A percentile compares a stretch with the other conserved stretches of the same genome.
phyloP scores from a whole-genome alignment of 768 basidiomycete species.

The Astraeus odoratus region DNA sequence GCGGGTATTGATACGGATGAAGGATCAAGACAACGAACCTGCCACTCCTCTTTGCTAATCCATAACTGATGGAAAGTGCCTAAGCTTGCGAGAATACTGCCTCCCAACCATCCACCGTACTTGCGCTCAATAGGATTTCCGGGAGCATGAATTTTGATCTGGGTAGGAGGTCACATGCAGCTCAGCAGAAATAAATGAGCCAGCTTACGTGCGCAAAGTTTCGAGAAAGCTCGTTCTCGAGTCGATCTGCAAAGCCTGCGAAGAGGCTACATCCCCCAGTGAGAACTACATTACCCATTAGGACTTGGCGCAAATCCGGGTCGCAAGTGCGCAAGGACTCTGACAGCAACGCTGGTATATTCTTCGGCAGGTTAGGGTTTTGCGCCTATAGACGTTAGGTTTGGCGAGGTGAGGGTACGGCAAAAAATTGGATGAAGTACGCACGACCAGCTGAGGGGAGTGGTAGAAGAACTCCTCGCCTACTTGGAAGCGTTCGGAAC shows the following conservation, averaged over 20 bases:
- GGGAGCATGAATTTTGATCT: constrained; percentile 90
- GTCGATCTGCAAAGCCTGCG: constrained; percentile 77
- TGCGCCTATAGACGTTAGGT: constrained; percentile 33
- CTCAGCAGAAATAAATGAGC: not conserved
- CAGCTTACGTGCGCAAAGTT: constrained; percentile 71
- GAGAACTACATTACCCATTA: constrained; percentile 90
- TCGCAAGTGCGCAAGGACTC: constrained; percentile 82
- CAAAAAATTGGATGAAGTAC: constrained; percentile 10
- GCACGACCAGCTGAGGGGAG: constrained; percentile 45
- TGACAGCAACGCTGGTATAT: constrained; percentile 67
- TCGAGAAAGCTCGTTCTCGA: constrained; percentile 67
- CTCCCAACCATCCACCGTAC: constrained; percentile 94
- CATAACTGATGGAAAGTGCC: constrained; percentile 98
- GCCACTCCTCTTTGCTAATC: constrained; percentile 92
- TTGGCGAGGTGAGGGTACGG: constrained; percentile 5
- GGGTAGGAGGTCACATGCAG: constrained; percentile 11
- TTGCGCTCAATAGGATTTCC: constrained; percentile 86
- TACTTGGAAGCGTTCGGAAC: constrained; percentile 70
- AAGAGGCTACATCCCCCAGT: constrained; percentile 92
- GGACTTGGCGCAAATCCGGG: constrained; percentile 82
- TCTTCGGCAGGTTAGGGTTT: constrained; percentile 69
- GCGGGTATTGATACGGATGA: constrained; percentile 3
- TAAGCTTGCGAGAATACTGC: constrained; percentile 87
- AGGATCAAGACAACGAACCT: constrained; percentile 41
- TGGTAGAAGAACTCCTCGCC: constrained; percentile 90